Evolutionary conservation across 2,329 filamentous ascomycete species (phyloP), one percentile per base, ranked within the genome.

Genomic region (Phialophora tarda): DNA sequence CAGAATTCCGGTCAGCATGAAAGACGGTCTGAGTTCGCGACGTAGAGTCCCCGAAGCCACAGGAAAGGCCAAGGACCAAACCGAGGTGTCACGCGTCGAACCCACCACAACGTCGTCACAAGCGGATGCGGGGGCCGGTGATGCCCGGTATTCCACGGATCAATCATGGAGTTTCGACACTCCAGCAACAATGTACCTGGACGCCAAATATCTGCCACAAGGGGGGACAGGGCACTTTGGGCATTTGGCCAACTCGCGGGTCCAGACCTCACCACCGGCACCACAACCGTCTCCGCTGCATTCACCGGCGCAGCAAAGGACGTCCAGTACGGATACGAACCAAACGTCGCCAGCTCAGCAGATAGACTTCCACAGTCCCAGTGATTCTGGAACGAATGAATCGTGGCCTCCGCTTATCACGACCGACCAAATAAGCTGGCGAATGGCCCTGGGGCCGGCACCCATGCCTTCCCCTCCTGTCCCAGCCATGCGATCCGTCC

Each of bases 1-100:
- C 10, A 73, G 73, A 60, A 64, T 73, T 32, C 75, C 76, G 3
- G 64, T 71, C 30, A 71, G 69, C 38, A 73, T 75, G 65, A 64
- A 66, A 44, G 58, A 58, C n/a, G 58, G 41, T n/a, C 23, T 65
- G 12, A 57, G 48, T 11, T 24, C 34, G 47, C 56, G 44, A 11
- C 28, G 26, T 26, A 44, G n/a, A 17, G 17, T 10, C 30, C 23
- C 44, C 6, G 59, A 51, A 17, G 41, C 50, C 24, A n/a, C 23
- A 8, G 21, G 50, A 24, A 56, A 53, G 28, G 51, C 32, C 58
- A 30, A 50, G 28, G 17, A 30, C 32, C 44, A 38, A 44, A 23
- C 23, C 12, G 30, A 53, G 5, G 14, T 14, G 8, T 51, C 23
- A 30, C 6, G n/a, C 10, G 26, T 41, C 41, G 55, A 28, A 24